These are phyloP conservation scores for Fusarium begoniae DNA, from an alignment of 2,329 filamentous ascomycete genomes.

Conservation along the genomic window DNA sequence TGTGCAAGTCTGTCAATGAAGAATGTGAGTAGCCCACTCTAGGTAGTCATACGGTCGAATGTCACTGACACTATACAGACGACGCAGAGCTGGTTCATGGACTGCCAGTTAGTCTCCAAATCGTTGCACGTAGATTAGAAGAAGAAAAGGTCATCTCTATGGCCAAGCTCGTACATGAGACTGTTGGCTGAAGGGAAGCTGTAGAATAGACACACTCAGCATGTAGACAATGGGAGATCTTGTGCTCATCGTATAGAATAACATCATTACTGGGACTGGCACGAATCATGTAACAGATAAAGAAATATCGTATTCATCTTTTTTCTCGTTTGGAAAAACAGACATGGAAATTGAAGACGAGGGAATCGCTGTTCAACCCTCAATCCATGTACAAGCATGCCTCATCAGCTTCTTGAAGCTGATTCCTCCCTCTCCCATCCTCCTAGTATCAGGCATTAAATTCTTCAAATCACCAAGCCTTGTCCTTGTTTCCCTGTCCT, in stretches of 20 bases:
- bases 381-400: conserved; percentile 11
- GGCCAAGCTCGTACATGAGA: conserved; percentile 7
- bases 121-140: conserved; percentile 54
- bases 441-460: conserved; percentile 26
- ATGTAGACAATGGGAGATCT: not conserved
- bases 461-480: conserved; percentile 16
- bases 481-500: not conserved
- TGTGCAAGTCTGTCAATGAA: conserved; percentile 50
- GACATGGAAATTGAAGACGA: conserved; percentile 20
- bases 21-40: conserved; percentile 52
- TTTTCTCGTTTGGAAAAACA: conserved; percentile 35
- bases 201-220: not conserved
- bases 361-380: conserved; percentile 9
- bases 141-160: conserved; percentile 53
- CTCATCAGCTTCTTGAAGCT: not conserved
- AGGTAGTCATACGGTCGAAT: rapidly evolving
- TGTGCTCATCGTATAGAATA: not conserved
- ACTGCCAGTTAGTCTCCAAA: conserved; percentile 54
- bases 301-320: conserved; percentile 39
- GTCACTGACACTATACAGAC: conserved; percentile 42
- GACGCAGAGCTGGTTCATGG: conserved; percentile 52
- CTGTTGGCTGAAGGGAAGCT: not conserved
- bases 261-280: not conserved
- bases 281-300: conserved; percentile 18
- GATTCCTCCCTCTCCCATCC: not conserved